Evolutionary conservation across 140 eudicot genomes (phyloP).

Genomic region (Bidens hawaiensis): DNA sequence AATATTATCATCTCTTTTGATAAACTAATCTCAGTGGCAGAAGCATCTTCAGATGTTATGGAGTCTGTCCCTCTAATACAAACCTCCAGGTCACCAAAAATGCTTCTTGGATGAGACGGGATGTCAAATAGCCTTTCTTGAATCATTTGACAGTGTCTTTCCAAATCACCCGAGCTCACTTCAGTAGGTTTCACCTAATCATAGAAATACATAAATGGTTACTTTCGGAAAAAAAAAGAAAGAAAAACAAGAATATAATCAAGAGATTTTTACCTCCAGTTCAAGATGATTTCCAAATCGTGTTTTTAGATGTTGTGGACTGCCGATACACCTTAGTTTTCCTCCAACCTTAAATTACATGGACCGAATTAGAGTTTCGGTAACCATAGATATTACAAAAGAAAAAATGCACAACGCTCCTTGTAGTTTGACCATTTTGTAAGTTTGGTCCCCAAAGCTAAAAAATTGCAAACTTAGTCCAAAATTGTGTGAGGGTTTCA

Average conservation of each 20-base stretch:
- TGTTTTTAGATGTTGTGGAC: slow-evolving; percentile 94
- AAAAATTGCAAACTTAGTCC: too few relatives aligned
- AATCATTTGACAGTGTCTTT: slow-evolving; percentile 60
- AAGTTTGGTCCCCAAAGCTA: too few relatives aligned
- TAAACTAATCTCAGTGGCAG: slow-evolving; percentile 75
- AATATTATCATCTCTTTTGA: slow-evolving; percentile 62
- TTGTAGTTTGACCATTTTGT: too few relatives aligned
- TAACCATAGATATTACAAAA: not conserved
- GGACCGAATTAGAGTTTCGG: not conserved
- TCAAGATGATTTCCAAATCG: slow-evolving; percentile 98
- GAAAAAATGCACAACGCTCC: too few relatives aligned
- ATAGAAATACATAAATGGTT: slow-evolving; percentile 5
- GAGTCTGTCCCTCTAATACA: slow-evolving; percentile 76
- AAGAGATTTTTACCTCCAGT: slow-evolving; percentile 53
- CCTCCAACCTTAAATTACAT: slow-evolving; percentile 70
- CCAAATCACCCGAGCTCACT: slow-evolving; percentile 63
- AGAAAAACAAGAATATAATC: slow-evolving; percentile 4
- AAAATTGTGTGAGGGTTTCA: too few relatives aligned
- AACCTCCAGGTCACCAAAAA: slow-evolving; percentile 71
- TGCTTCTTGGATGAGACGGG: slow-evolving; percentile 59
- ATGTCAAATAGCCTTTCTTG: slow-evolving; percentile 69
- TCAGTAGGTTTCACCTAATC: slow-evolving; percentile 82
- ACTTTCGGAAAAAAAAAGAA: not conserved
- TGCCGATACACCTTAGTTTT: slow-evolving; percentile 87
- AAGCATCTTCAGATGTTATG: slow-evolving; percentile 51